Conservation (phyloP, 2,329 filamentous ascomycete genomes). For the Pseudogymnoascus sp. region DNA sequence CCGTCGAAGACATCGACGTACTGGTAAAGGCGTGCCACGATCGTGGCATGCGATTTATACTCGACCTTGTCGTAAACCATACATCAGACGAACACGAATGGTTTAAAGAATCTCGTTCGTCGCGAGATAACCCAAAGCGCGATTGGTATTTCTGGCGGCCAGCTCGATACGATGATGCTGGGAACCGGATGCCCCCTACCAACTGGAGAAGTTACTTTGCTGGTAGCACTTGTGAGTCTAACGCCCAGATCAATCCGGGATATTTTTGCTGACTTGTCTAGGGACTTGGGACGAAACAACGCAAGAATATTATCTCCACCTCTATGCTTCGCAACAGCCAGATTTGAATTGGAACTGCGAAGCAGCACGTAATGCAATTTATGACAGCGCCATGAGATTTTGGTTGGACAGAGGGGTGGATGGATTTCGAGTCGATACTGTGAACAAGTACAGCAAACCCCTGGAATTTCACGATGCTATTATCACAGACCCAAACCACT, state of each 20-base stretch:
- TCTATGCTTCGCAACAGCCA: slow-evolving; percentile 70
- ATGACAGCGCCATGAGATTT: slow-evolving; percentile 67
- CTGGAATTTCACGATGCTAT: slow-evolving; percentile 52
- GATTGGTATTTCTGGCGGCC: slow-evolving; percentile 63
- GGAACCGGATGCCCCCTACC: slow-evolving; percentile 61
- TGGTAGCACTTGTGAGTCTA: slow-evolving; percentile 52
- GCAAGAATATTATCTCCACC: slow-evolving; percentile 67
- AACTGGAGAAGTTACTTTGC: slow-evolving; percentile 63
- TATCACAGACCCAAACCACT: slow-evolving; percentile 39
- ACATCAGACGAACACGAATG: slow-evolving; percentile 64
- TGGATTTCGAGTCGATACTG: slow-evolving; percentile 66
- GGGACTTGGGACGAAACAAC: slow-evolving; percentile 57
- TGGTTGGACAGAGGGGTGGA: slow-evolving; percentile 70
- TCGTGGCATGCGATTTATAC: slow-evolving; percentile 61
- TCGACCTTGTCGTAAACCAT: slow-evolving; percentile 74
- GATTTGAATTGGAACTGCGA: slow-evolving; percentile 78
- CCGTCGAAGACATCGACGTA: slow-evolving; percentile 56
- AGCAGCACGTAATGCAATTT: slow-evolving; percentile 60
- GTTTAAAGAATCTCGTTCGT: slow-evolving; percentile 49
- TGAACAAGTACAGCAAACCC: slow-evolving; percentile 65
- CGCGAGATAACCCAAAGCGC: slow-evolving; percentile 44
- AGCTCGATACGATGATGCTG: slow-evolving; percentile 45
- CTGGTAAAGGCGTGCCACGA: slow-evolving; percentile 53
- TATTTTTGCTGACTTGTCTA: slow-evolving; percentile 12
- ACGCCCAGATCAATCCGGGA: not conserved